Evolutionary conservation across 2,329 filamentous ascomycete genomes (phyloP), one percentile per base, ranked within the genome.

Genomic region (Cytospora chrysosperma): DNA sequence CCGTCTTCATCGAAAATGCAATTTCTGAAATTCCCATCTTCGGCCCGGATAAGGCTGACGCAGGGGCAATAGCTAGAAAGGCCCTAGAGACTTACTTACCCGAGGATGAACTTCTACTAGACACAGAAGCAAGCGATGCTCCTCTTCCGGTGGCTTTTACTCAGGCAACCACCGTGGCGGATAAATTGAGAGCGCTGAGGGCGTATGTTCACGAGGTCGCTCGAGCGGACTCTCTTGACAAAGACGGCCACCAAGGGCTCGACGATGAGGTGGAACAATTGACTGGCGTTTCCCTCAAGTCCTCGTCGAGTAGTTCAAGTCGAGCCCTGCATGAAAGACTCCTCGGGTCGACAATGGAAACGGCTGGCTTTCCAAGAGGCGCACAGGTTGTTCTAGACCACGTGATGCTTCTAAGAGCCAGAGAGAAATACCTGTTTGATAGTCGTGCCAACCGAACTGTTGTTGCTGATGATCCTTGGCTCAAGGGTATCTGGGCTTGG

Each of bases 401-500:
- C 65, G 73, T 79, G 4, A 86, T 87, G 79, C 75, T 88, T 12
- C 74, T 85, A 43, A 83, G 87, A 19, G 84, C 85, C 9, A 84
- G 83, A 66, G 85, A 86, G 68, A 82, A 80, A 61, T 89, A 89
- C 66, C 75, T 88, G 0, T 88, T 89, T 65, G 79, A 93, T 69
- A 87, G 86, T 64, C 75, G 77, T 19, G 82, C 79, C 55, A 95
- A 95, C 70, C 83, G 84, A 66, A 76, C 81, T 7, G 83, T 93
- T n/a, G 82, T 90, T 1, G 79, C 82, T 7, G 89, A 92, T 65
- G 88, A 93, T 70, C 85, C 84, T 32, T 91, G 90, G 85, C 78
- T 94, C n/a, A 83, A 87, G 63, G 88, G 90, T 62, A 78, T 91
- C n/a, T 96, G 92, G 92, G 84, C 86, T 54, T 91, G 90, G 81